Evolutionary conservation across 148 eudicot species (phyloP).

Genomic region (Fagopyrum homotropicum): DNA sequence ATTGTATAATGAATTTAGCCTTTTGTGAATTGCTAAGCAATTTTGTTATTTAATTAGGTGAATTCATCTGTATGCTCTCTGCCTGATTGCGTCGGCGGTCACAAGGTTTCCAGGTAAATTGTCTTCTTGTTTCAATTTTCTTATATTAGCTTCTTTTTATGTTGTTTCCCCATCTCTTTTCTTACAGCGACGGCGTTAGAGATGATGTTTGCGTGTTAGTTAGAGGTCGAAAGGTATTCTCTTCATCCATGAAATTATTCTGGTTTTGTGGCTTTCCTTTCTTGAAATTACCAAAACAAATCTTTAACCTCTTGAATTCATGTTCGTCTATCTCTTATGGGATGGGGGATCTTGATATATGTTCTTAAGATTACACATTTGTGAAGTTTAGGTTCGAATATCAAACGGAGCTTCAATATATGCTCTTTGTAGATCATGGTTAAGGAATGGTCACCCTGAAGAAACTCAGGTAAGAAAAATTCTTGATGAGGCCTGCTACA

Average conservation of each 20-base stretch:
- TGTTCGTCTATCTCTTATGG: too few species aligned
- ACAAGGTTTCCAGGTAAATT: neutral
- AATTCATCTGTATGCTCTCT: slow-evolving; percentile 3
- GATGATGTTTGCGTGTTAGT: slow-evolving; percentile 6
- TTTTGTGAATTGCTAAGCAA: neutral
- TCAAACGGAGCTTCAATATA: slow-evolving; percentile 11
- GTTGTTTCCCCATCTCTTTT: neutral
- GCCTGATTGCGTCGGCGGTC: slow-evolving; percentile 8
- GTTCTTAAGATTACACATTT: neutral
- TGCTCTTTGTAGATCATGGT: slow-evolving; percentile 15
- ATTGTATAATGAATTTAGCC: neutral
- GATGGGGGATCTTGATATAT: neutral
- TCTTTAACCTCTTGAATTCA: neutral
- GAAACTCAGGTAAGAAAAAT: slow-evolving; percentile 10
- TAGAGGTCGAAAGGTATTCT: slow-evolving; percentile 4
- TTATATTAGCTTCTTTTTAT: neutral
- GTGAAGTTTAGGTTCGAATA: slow-evolving; percentile 12
- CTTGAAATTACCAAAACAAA: neutral
- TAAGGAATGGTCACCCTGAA: slow-evolving; percentile 16
- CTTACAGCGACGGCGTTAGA: neutral
- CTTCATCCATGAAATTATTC: neutral
- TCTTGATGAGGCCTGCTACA: neutral
- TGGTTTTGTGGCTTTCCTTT: neutral
- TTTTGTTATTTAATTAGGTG: neutral
- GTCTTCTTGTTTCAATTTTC: neutral